Base-by-base conservation (phyloP, 1,284 basidiomycete genomes). In the Inonotus obliquus region DNA sequence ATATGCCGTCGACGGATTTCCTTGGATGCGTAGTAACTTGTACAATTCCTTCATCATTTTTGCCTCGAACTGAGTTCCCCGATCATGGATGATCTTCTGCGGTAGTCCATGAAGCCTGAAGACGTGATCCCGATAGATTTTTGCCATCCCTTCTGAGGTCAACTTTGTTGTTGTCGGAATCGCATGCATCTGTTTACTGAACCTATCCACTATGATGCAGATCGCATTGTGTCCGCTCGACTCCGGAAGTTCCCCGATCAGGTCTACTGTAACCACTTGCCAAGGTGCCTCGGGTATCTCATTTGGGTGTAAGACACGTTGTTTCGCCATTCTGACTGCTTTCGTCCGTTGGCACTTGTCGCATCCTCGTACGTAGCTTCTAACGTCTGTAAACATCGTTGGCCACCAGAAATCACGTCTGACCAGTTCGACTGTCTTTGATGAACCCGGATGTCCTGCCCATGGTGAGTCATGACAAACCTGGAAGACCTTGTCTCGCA, bases 61-160 rank as follows among this genome's bases (percentile, higher is more conserved):
- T 9, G 59, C 60, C 2, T 61, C 63, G 54, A 73, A 74, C 39
- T 67, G 66, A 0, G 65, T 56, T 1, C 69, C 71, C 21, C 64
- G 5, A 27, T 74, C 67, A 2, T 64, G 66, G 39, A 74, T 68
- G 13, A 74, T 59, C 27, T 69, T 63, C 4, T 67, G 32, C 2
- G 67, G 65, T 2, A 71, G 62, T 0, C 69, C 62, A 55, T 69
- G 67, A 0, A 13, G 10, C 0, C 23, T 32, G 45, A 60, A 69
- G 1, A 71, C 64, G 9, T 67, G 37, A 6, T 65, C 35, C 7
- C 64, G 57, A 41, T 71, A 67, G 0, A 69, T 49, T 0, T 25
- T 0, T 0, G 67, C 65, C 0, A 69, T 54, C 0, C 63, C 66
- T 17, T 65, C 39, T 0, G 66, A 29, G 4, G 59, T 63, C 4